Evolutionary conservation across 306 rosid species (phyloP).

Genomic region (Rosa chinensis): DNA sequence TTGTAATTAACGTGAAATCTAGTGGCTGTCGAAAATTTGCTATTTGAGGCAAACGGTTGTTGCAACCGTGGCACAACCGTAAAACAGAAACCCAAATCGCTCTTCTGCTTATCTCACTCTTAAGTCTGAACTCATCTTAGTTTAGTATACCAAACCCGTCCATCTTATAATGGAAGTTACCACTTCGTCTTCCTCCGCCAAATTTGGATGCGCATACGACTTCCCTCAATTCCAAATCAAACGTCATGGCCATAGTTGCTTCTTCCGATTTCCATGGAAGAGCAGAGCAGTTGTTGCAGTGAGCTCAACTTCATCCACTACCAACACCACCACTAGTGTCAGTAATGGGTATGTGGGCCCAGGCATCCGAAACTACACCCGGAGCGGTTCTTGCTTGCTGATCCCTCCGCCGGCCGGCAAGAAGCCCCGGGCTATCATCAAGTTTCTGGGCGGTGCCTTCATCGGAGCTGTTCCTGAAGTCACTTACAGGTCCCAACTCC

Average conservation of each 20-base stretch:
- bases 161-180: conserved; percentile 49
- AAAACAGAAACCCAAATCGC: conserved; percentile 1
- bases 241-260: neutral
- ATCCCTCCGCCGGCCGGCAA: conserved; percentile 51
- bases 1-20: neutral
- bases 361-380: conserved; percentile 38
- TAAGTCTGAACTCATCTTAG: neutral
- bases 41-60: neutral
- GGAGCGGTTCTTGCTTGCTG: conserved; percentile 63
- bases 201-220: conserved; percentile 15
- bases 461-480: conserved; percentile 94
- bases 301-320: conserved; percentile 15
- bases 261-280: neutral
- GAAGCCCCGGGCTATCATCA: conserved; percentile 79
- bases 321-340: conserved; percentile 4
- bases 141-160: neutral
- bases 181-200: conserved; percentile 25
- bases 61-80: conserved; percentile 46
- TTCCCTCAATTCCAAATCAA: conserved; percentile 17
- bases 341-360: conserved; percentile 33
- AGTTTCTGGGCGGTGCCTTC: conserved; percentile 94
- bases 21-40: neutral
- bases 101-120: neutral
- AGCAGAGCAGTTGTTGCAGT: conserved; percentile 22
- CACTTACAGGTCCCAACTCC: conserved; percentile 62